Conservation (phyloP, 768 basidiomycete genomes). For the Tulasnella sp. region DNA sequence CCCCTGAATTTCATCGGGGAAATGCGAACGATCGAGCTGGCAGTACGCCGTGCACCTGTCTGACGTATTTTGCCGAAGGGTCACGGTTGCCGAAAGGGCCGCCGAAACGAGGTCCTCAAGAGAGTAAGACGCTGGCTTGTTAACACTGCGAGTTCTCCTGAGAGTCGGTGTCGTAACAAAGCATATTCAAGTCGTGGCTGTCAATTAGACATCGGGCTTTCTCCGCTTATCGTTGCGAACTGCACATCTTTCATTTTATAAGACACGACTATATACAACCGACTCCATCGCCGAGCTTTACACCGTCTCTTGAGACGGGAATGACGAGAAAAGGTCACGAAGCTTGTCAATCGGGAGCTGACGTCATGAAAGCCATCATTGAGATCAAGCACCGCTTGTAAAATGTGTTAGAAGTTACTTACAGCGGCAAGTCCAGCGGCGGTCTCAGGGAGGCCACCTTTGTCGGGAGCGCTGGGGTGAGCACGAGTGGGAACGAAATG, state of each 20-base stretch:
- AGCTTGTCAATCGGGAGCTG: conserved; percentile 56
- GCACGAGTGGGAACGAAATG: conserved; percentile 58
- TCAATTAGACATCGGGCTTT: background rate
- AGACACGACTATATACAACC: background rate
- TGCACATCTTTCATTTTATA: background rate
- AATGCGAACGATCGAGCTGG: too few species aligned
- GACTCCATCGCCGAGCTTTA: background rate
- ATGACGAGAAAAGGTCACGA: conserved; percentile 53
- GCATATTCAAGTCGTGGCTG: too few species aligned
- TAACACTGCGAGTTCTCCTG: background rate
- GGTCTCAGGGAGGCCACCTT: conserved; percentile 62
- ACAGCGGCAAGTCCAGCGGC: conserved; percentile 49
- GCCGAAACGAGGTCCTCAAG: too few species aligned
- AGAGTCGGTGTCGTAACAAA: background rate
- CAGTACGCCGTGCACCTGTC: too few species aligned
- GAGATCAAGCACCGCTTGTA: background rate
- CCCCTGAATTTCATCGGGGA: too few species aligned
- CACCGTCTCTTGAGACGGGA: conserved; percentile 40
- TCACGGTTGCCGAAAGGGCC: too few species aligned
- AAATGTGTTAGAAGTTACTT: background rate
- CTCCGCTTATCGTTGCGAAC: background rate
- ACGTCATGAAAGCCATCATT: background rate
- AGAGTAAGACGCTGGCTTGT: too few species aligned
- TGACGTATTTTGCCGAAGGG: too few species aligned
- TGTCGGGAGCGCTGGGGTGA: conserved; percentile 53